Base-by-base conservation (phyloP, 2,329 filamentous ascomycete genomes). In the Calonectria multiphialidica region DNA sequence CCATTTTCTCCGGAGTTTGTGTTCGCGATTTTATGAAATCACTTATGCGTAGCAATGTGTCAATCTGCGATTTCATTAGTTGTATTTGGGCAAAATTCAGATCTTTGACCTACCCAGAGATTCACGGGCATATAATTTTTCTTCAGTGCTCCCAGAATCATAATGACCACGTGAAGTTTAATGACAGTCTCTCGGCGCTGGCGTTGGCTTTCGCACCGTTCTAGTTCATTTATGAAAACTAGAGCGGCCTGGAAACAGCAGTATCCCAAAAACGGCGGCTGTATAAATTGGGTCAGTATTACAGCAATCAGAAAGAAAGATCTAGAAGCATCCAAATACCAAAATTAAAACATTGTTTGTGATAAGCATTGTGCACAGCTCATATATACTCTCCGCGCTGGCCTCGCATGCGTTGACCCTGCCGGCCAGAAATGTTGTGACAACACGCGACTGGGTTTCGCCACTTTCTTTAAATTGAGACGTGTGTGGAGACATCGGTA, bases 351-450 rank as follows among this genome's bases (percentile, higher is more conserved):
- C 18, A 5, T 23, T 18, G 44, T 47, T 64, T 2, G 61, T 8
- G n/a, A 64, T 64, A 5, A 64, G 42, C 8, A 49, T 25, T 4
- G 28, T 49, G n/a, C 61, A 64, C 7, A 64, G 44, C 28, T 64
- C 61, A 16, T 64, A 64, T 21, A 64, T 64, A 16, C 44, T 64
- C 12, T 64, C 61, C 10, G 61, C 61, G 15, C 61, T 64, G 8
- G 61, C 44, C 15, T 64, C 42, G 44, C 61, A 64, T 25, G 42
- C 61, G 10, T 64, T 35, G 21, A 64, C 49, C 2, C 61, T 25
- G 15, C 61, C 42, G 16, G 44, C 42, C 3, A 37, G 1, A 49
- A 64, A 64, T 1, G 6, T 49, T n/a, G 15, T 21, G 12, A 44
- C 9, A 5, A 21, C 21, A 18, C 35, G 61, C 3, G 61, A 23